Percentiles rank a stretch among this genome's conserved stretches.
phyloP scores from a whole-genome alignment of 495 filamentous ascomycete genomes.

The Podospora appendiculata region DNA sequence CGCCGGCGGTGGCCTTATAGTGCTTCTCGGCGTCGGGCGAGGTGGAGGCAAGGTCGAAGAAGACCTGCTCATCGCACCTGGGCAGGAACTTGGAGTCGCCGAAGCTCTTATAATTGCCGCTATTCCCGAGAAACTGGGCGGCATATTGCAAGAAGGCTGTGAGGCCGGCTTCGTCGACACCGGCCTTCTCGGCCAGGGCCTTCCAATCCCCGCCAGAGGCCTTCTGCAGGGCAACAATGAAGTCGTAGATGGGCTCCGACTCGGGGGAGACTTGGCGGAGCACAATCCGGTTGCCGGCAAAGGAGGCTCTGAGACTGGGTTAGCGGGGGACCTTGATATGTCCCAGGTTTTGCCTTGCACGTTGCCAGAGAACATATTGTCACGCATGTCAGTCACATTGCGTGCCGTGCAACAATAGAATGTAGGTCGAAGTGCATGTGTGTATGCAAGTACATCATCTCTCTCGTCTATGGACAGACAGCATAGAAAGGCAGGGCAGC shows the following conservation, averaged over 20 bases:
- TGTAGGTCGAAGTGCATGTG: too few relatives aligned
- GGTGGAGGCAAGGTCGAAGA: constrained; percentile 63
- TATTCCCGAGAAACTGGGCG: constrained; percentile 81
- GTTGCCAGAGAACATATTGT: too few relatives aligned
- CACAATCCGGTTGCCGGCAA: constrained; percentile 76
- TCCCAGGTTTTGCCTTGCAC: not conserved
- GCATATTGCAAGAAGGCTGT: constrained; percentile 79
- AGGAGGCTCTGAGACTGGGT: constrained; percentile 55
- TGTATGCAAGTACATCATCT: too few relatives aligned
- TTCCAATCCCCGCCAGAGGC: constrained; percentile 73
- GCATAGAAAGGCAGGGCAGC: too few relatives aligned
- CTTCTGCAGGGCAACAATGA: constrained; percentile 75
- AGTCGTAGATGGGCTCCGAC: constrained; percentile 82
- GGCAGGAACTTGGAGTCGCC: constrained; percentile 95
- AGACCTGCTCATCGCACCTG: constrained; percentile 54
- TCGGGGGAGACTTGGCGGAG: constrained; percentile 86
- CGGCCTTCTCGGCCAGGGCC: constrained; percentile 57
- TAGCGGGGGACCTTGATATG: not conserved
- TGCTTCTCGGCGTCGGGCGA: constrained; percentile 52
- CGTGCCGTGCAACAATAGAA: too few relatives aligned
- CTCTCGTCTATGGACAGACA: too few relatives aligned
- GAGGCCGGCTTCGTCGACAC: constrained; percentile 61
- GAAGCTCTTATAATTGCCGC: constrained; percentile 94
- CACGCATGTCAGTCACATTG: too few relatives aligned
- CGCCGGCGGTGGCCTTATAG: constrained; percentile 61